Evolutionary conservation across 257 asterid species (phyloP).

Genomic region (Paraleonurus japonicus): DNA sequence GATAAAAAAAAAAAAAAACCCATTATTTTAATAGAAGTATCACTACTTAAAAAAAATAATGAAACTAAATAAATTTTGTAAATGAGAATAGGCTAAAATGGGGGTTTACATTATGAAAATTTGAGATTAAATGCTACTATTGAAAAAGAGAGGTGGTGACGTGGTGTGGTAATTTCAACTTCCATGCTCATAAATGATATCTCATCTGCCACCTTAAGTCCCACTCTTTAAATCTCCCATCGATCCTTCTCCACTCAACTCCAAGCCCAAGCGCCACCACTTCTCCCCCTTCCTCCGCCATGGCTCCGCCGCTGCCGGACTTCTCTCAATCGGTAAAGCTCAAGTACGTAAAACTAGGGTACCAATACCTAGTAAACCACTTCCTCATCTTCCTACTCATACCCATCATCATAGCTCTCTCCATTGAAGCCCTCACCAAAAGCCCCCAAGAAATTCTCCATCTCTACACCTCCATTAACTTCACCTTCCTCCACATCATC

Average conservation of each 20-base stretch:
- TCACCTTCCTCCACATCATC: constrained; percentile 28
- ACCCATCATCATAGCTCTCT: constrained; percentile 28
- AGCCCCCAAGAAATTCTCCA: constrained; percentile 27
- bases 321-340: constrained; percentile 34
- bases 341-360: constrained; percentile 38
- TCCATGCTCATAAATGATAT: constrained; percentile 5
- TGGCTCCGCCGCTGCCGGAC: constrained; percentile 35
- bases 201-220: constrained; percentile 30
- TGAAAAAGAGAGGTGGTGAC: neutral
- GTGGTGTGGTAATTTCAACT: neutral
- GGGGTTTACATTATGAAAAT: no score
- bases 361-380: constrained; percentile 46
- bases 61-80: no score
- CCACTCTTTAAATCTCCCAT: constrained; percentile 24
- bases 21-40: no score
- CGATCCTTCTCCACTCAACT: neutral
- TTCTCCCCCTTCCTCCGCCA: constrained; percentile 2
- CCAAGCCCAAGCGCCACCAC: neutral
- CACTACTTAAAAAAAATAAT: no score
- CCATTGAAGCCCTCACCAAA: constrained; percentile 22
- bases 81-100: no score
- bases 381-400: constrained; percentile 33
- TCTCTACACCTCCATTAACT: constrained; percentile 23
- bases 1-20: no score
- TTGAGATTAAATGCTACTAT: neutral